phyloP scores from a whole-genome alignment of 768 basidiomycete species.

The Macrolepiota fuliginosa region DNA sequence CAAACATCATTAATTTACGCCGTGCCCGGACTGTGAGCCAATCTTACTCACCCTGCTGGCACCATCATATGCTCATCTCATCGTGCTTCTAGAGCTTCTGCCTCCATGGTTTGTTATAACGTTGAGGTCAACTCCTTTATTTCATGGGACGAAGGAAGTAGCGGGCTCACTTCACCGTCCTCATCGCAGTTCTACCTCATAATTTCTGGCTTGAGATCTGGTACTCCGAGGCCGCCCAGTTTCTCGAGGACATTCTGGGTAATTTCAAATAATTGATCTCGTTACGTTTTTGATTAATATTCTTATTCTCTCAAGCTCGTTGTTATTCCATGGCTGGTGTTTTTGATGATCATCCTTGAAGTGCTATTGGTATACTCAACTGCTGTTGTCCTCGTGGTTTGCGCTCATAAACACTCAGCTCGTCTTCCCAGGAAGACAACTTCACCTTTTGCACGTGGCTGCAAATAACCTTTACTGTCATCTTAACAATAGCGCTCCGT shows the following conservation, averaged over 20 bases:
- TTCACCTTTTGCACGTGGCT: not conserved
- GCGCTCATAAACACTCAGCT: not conserved
- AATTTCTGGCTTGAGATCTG: not conserved
- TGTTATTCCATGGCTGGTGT: constrained; percentile 3
- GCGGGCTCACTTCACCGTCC: not conserved
- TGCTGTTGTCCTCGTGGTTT: not conserved
- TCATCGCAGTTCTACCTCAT: not conserved
- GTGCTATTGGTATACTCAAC: not conserved
- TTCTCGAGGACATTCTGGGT: not conserved
- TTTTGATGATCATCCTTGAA: constrained; percentile 6
- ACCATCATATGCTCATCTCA: not conserved
- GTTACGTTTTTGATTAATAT: not conserved
- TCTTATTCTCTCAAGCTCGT: not conserved
- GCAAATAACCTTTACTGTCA: constrained; percentile 10
- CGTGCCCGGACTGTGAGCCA: not conserved
- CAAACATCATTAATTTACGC: constrained; percentile 11
- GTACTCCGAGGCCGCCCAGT: not conserved
- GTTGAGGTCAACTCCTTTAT: not conserved
- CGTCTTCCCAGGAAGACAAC: not conserved
- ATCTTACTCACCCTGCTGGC: not conserved
- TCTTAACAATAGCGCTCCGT: not conserved
- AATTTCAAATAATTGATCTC: not conserved
- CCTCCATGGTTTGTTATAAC: not conserved
- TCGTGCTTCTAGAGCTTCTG: not conserved
- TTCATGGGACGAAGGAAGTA: not conserved